Base-by-base conservation (phyloP, 2,329 filamentous ascomycete species). In the Chaetomium strumarium region DNA sequence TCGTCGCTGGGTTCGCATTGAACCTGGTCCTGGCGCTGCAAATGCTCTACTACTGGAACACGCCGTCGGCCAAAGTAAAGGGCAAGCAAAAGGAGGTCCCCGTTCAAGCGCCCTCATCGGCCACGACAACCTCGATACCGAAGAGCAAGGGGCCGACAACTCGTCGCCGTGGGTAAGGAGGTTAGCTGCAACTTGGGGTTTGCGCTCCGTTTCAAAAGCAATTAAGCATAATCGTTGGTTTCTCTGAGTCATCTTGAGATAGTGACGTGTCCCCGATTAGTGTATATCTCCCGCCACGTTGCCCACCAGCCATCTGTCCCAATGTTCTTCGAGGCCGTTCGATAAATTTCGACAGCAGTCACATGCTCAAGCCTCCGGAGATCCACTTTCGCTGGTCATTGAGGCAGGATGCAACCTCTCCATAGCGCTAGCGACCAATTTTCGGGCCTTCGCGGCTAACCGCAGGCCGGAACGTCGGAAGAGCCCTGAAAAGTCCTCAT, bases 11-110 rank as follows among this genome's bases (percentile, higher is more conserved):
- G 29, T 96, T 96, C 68, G 73, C 77, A n/a, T 81, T 99, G 62
- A 99, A 99, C 71, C 77, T 84, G 53, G 79, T 99, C 52, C 77
- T 99, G 53, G 91, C 91, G 13, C 72, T 79, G 37, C 93, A 99
- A 75, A 93, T 99, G 86, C 67, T 95, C 29, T 95, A 91, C 73
- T 97, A 97, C 77, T 99, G 93, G 93, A 96, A 96, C 65, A 72
- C 77, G 8, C 78, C 79, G 10, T 75, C 78, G 65, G 67, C 63
- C 13, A 66, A 68, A 60, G 68, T 61, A 7, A 67, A 69, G 61
- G 68, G 68, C 20, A 73, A 71, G 66, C 68, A 65, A 58, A 71
- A 68, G 67, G 69, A 67, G 52, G 60, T 60, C 19, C 50, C 60
- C 24, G 47, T 61, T 31, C 17, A 49, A 38, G 52, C 58, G 52